Base-by-base conservation (phyloP, 768 basidiomycete species). In the Gelatoporia subvermispora region DNA sequence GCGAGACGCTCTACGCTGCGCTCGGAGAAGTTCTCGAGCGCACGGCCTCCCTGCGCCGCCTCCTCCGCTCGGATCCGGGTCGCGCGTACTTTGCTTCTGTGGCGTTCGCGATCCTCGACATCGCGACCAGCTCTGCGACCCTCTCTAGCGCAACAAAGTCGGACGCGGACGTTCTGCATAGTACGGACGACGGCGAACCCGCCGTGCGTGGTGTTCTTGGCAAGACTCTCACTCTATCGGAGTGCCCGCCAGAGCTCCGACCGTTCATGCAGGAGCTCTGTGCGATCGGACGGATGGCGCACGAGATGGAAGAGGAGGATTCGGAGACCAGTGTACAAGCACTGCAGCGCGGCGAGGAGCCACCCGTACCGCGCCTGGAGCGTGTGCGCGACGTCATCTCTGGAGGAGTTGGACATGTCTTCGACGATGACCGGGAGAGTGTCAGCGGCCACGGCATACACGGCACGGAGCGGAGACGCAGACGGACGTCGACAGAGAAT, bases 1-100 rank as follows among this genome's bases (percentile, higher is more conserved):
- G 91, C 22, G 89, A 93, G 65, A 91, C 90, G 0, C 76, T 93
- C 16, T 93, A 92, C 64, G 88, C 90, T 0, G 78, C 87, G 2
- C 72, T 93, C 3, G 88, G 75, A 0, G 87, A 88, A 53, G 80
- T 77, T 1, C 72, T 92, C 39, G 75, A 81, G 42, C 69, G 70
- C 3, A 75, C 72, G 11, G 73, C 77, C 0, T 69, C 74, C 2
- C 74, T 93, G 5, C 76, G 77, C 2, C 48, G 58, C 0, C 72
- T 85, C 9, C 76, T 92, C 48, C 68, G 68, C n/a, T 57, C 60
- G 13, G 88, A 92, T 58, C 80, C 81, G 0, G 67, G 84, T 0
- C 75, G 86, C 17, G 90, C 88, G 0, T 92, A 91, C 70, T 93
- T 88, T 60, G 82, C 84, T 15, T 72, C 82, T 0, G 87, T 91